Percentiles rank a stretch among this genome's conserved stretches.
Conservation (phyloP, 768 basidiomycete species). For the Crucibulum laeve region DNA sequence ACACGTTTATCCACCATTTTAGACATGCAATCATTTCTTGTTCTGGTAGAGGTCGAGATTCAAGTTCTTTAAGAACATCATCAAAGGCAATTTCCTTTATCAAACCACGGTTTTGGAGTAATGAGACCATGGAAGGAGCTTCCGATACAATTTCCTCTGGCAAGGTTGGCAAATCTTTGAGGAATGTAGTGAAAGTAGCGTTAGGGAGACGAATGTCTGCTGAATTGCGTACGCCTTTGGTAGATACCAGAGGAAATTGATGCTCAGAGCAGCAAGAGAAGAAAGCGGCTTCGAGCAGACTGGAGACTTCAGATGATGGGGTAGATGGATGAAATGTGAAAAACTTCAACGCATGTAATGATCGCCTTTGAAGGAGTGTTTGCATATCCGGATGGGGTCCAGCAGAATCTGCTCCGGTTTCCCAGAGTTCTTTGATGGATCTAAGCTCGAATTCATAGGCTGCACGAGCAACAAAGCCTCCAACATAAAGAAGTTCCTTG, state of each 20-base stretch:
- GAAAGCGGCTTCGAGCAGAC: slow-evolving; percentile 70
- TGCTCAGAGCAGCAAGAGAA: slow-evolving; percentile 54
- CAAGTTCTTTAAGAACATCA: slow-evolving; percentile 81
- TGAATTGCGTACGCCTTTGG: slow-evolving; percentile 63
- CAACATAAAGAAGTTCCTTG: slow-evolving; percentile 78
- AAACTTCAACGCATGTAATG: slow-evolving; percentile 79
- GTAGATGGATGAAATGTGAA: slow-evolving; percentile 90
- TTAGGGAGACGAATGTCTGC: slow-evolving; percentile 72
- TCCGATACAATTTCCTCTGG: slow-evolving; percentile 54
- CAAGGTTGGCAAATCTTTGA: slow-evolving; percentile 74
- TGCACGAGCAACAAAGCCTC: slow-evolving; percentile 75
- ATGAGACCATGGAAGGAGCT: slow-evolving; percentile 55
- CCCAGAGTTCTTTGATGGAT: slow-evolving; percentile 58
- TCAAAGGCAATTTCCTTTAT: slow-evolving; percentile 72
- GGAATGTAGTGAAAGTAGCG: slow-evolving; percentile 62
- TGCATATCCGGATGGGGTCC: slow-evolving; percentile 37
- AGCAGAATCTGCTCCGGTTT: slow-evolving; percentile 32
- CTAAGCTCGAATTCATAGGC: slow-evolving; percentile 84
- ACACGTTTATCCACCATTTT: slow-evolving; percentile 73
- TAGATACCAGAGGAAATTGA: slow-evolving; percentile 70
- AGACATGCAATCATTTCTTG: slow-evolving; percentile 78
- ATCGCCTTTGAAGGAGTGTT: slow-evolving; percentile 50
- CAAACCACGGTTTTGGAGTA: slow-evolving; percentile 58
- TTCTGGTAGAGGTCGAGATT: slow-evolving; percentile 61
- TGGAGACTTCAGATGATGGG: slow-evolving; percentile 76